phyloP scores from a whole-genome alignment of 768 basidiomycete species.

The Suillus subalutaceus region DNA sequence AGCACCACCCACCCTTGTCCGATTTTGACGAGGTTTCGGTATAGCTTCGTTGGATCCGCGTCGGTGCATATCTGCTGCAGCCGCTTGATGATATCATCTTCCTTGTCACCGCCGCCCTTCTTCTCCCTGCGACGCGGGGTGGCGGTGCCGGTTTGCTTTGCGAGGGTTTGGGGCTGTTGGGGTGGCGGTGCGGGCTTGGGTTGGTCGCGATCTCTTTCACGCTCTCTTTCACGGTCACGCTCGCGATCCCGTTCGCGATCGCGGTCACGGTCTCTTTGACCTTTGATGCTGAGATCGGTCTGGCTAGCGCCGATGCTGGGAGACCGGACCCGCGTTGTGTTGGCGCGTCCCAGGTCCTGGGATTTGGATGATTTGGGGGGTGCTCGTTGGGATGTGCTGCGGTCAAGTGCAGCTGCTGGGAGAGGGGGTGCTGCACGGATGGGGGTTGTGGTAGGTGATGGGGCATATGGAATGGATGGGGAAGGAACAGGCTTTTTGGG shows the following conservation, averaged over 20 bases:
- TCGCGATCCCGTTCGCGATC: slow-evolving; percentile 29
- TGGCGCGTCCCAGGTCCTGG: slow-evolving; percentile 58
- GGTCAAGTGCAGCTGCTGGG: slow-evolving; percentile 72
- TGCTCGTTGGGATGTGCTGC: slow-evolving; percentile 84
- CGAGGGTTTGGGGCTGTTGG: slow-evolving; percentile 42
- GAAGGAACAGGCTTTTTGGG: slow-evolving; percentile 43
- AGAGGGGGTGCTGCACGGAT: slow-evolving; percentile 82
- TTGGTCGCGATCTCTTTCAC: slow-evolving; percentile 38
- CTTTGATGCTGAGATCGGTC: slow-evolving; percentile 58
- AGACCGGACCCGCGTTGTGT: slow-evolving; percentile 54
- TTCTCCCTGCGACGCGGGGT: slow-evolving; percentile 88
- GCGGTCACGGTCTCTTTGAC: slow-evolving; percentile 23
- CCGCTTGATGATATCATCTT: slow-evolving; percentile 89
- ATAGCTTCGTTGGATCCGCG: slow-evolving; percentile 93
- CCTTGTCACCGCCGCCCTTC: slow-evolving; percentile 56
- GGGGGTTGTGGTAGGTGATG: slow-evolving; percentile 47
- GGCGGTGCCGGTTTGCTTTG: slow-evolving; percentile 70
- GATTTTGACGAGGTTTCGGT: slow-evolving; percentile 93
- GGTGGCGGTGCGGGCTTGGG: slow-evolving; percentile 61
- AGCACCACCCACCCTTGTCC: slow-evolving; percentile 83
- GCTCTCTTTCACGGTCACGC: slow-evolving; percentile 33
- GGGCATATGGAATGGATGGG: slow-evolving; percentile 32
- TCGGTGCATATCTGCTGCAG: slow-evolving; percentile 95
- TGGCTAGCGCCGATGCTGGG: slow-evolving; percentile 43
- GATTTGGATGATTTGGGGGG: slow-evolving; percentile 54